Evolutionary conservation across 495 filamentous ascomycete species (phyloP).

Genomic region (Schizothecium vesticola): DNA sequence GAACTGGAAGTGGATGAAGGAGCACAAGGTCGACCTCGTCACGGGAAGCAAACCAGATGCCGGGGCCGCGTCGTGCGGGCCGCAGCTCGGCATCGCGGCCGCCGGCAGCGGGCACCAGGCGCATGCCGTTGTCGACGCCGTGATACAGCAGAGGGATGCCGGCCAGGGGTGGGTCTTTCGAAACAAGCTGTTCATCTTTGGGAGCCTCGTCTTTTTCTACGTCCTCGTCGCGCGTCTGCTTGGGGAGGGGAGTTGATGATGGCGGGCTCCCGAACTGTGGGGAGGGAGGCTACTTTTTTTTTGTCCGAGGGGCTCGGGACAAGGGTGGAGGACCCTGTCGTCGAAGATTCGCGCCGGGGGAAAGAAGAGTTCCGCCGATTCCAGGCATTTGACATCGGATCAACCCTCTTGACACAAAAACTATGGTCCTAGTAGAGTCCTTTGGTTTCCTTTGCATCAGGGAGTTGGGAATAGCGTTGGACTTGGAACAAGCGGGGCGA

Average conservation of each 20-base stretch:
- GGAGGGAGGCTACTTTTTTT: not conserved
- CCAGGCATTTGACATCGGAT: too few relatives aligned
- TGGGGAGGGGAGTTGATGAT: conserved; percentile 33
- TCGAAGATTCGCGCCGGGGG: not conserved
- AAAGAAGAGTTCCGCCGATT: not conserved
- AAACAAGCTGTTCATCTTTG: conserved; percentile 67
- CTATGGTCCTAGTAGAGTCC: not conserved
- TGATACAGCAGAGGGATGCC: conserved; percentile 66
- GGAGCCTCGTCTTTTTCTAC: conserved; percentile 66
- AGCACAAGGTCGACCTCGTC: conserved; percentile 70
- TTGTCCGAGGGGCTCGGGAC: not conserved
- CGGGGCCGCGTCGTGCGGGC: conserved; percentile 57
- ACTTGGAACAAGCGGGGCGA: not conserved
- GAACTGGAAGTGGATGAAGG: conserved; percentile 91
- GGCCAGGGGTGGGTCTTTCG: conserved; percentile 74
- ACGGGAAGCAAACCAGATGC: conserved; percentile 57
- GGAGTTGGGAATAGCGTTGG: not conserved
- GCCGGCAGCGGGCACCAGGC: conserved; percentile 63
- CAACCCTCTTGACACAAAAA: not conserved
- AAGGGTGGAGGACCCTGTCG: not conserved
- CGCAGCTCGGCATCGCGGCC: conserved; percentile 55
- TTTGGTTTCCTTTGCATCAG: not conserved
- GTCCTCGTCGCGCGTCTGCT: conserved; percentile 72
- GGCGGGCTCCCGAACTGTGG: not conserved
- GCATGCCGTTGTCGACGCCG: conserved; percentile 74